Conservation (phyloP, 345 rosid genomes). For the Camelina sativa region DNA sequence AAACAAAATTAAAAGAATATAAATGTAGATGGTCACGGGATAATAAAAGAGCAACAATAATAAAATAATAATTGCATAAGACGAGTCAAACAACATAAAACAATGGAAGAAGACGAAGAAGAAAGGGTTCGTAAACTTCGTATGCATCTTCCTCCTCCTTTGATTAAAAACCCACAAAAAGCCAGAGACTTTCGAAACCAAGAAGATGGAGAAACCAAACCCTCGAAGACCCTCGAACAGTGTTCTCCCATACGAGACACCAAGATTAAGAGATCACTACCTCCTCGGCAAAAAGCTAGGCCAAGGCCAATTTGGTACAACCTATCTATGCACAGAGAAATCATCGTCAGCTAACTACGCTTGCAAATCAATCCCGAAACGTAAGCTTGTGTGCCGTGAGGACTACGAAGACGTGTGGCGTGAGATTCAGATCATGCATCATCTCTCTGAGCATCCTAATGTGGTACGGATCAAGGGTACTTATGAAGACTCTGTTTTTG, state of each 20-base stretch:
- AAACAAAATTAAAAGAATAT: neutral
- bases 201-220: constrained; percentile 38
- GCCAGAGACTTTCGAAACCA: constrained; percentile 25
- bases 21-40: constrained; percentile 33
- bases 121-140: constrained; percentile 15
- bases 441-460: constrained; percentile 77
- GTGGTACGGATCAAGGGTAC: constrained; percentile 90
- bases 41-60: constrained; percentile 1
- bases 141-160: constrained; percentile 14
- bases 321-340: constrained; percentile 78
- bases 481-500: constrained; percentile 87
- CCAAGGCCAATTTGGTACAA: constrained; percentile 95
- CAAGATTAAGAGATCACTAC: constrained; percentile 77
- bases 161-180: neutral
- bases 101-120: constrained; percentile 12
- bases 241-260: constrained; percentile 90
- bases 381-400: constrained; percentile 88
- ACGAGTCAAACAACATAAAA: constrained; percentile 16
- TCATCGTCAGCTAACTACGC: constrained; percentile 57
- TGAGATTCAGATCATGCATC: constrained; percentile 99
- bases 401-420: constrained; percentile 96
- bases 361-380: constrained; percentile 93
- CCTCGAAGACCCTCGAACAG: constrained; percentile 46
- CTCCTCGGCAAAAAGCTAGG: constrained; percentile 85
- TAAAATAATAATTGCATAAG: constrained; percentile 12